Evolutionary conservation across 163 green algal species (phyloP).

Genomic region (Coccomyxa subellipsoidea): DNA sequence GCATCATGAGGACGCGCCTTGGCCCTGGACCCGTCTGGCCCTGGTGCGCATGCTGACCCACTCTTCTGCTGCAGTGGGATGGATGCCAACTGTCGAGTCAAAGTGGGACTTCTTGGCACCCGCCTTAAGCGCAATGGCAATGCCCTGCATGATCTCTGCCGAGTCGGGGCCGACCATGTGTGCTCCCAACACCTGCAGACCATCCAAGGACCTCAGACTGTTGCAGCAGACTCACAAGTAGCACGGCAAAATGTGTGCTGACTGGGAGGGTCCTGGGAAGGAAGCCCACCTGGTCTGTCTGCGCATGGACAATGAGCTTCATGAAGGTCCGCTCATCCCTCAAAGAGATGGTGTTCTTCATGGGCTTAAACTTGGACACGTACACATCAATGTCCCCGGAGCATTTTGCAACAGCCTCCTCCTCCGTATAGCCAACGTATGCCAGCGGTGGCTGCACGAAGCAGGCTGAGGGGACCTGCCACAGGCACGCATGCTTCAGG

Average conservation of each 20-base stretch:
- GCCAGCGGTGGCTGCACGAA: slow-evolving; percentile 82
- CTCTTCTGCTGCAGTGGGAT: slow-evolving; percentile 89
- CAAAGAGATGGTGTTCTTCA: slow-evolving; percentile 89
- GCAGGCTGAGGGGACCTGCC: slow-evolving; percentile 69
- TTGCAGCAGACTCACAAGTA: background rate
- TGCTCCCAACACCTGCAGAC: slow-evolving; percentile 72
- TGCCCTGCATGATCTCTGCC: slow-evolving; percentile 92
- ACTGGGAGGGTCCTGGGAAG: background rate
- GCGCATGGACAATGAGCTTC: slow-evolving; percentile 67
- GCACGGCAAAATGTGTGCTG: background rate
- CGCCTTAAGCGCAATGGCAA: slow-evolving; percentile 87
- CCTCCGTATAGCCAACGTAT: slow-evolving; percentile 81
- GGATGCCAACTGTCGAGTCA: slow-evolving; percentile 87
- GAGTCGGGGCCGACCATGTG: slow-evolving; percentile 92
- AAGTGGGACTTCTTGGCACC: slow-evolving; percentile 85
- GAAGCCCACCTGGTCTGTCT: slow-evolving; percentile 37
- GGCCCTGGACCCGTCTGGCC: slow-evolving; percentile 35
- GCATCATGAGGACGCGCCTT: background rate
- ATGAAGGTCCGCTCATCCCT: slow-evolving; percentile 60
- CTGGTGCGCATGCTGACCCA: slow-evolving; percentile 86
- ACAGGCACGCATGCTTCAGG: background rate
- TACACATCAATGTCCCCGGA: slow-evolving; percentile 82
- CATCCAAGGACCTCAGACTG: background rate
- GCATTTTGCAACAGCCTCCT: slow-evolving; percentile 63
- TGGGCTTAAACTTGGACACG: slow-evolving; percentile 79